These are phyloP conservation scores for Linderniella brevidens DNA, from an alignment of 257 asterid genomes.

Conservation along the genomic window DNA sequence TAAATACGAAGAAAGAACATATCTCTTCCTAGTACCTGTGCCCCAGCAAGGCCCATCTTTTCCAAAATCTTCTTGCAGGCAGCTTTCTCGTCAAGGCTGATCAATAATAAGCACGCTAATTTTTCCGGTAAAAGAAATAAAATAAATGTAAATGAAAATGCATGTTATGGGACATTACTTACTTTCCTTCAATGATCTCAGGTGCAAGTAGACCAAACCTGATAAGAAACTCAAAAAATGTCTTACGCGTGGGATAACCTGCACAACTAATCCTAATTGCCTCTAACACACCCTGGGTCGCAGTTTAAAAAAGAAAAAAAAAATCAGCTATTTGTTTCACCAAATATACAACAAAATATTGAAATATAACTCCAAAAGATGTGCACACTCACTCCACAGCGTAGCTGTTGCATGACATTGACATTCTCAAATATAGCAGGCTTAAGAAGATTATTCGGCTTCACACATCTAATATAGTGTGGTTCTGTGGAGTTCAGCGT, in stretches of 20 bases:
- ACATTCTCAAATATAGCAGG: constrained; percentile 84
- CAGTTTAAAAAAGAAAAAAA: constrained; percentile 4
- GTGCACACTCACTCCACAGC: constrained; percentile 91
- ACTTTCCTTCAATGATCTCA: constrained; percentile 72
- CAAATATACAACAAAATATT: constrained; percentile 1
- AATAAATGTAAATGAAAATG: no score
- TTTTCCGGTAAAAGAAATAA: no score
- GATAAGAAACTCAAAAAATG: constrained; percentile 73
- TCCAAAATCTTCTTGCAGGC: constrained; percentile 76
- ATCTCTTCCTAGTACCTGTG: constrained; percentile 52
- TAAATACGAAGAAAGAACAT: background rate
- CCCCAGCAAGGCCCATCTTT: constrained; percentile 63
- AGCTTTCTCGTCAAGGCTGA: constrained; percentile 58
- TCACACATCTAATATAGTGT: constrained; percentile 95
- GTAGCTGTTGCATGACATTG: constrained; percentile 88
- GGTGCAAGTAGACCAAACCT: constrained; percentile 92
- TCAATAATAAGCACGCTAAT: background rate
- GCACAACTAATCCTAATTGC: constrained; percentile 99
- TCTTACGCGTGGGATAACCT: constrained; percentile 94
- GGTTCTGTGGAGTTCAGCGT: constrained; percentile 92
- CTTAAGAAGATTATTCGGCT: constrained; percentile 88
- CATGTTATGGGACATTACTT: constrained; percentile 16
- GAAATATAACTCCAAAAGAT: constrained; percentile 7
- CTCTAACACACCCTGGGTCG: constrained; percentile 73
- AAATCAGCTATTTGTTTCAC: background rate